These are phyloP conservation scores for Solanum tacnaense DNA, from an alignment of 257 asterid species.

Conservation along the genomic window DNA sequence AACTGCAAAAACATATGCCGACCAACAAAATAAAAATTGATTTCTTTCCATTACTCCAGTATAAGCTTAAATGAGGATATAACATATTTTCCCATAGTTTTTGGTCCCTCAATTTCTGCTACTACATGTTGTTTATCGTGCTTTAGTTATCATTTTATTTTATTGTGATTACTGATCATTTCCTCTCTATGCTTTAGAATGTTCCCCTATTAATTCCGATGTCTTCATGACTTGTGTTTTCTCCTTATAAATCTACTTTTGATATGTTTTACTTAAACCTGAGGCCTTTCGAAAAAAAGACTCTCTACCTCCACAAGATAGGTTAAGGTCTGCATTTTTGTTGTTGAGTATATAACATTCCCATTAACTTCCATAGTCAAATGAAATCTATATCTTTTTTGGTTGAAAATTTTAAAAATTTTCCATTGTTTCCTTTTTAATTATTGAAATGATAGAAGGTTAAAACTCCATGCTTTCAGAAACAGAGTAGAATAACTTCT, in stretches of 20 bases:
- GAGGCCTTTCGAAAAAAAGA: not conserved
- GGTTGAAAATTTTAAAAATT: not conserved
- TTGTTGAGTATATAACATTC: not conserved
- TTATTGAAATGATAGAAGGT: not conserved
- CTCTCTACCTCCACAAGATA: not conserved
- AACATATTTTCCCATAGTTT: not conserved
- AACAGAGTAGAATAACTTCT: not conserved
- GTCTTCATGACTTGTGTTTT: not conserved
- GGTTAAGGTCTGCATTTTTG: not conserved
- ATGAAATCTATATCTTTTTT: not conserved
- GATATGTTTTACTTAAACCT: not conserved
- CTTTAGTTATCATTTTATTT: not conserved
- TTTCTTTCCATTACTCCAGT: not conserved
- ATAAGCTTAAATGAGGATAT: not conserved
- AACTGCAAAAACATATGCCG: not conserved
- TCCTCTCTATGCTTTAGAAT: not conserved
- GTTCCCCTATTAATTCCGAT: not conserved
- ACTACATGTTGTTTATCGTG: not conserved
- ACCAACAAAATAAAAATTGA: not conserved
- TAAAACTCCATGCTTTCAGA: not conserved
- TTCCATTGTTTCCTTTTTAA: not conserved
- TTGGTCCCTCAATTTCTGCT: not conserved
- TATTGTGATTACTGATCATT: not conserved
- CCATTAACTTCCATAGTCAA: not conserved
- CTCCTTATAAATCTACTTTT: not conserved